Base-by-base conservation (phyloP, 805 yeast genomes). In the Ogataea trehaloabstinens region DNA sequence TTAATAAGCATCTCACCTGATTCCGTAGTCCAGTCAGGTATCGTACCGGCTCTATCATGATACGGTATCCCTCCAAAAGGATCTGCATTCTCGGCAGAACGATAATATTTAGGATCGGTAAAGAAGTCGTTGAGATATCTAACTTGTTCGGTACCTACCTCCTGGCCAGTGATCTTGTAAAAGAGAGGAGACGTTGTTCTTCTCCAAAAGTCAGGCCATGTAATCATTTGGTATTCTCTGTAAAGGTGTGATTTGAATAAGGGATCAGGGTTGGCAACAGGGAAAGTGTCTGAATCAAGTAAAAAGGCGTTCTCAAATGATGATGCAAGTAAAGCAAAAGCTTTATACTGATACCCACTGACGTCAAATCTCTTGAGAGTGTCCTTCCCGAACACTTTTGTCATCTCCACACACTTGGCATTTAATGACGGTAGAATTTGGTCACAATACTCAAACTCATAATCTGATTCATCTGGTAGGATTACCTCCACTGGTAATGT, bases 191-290 rank as follows among this genome's bases (percentile, higher is more conserved):
- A 76, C 1, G 90, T 85, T 5, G 90, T 79, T 48, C 95, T 72
- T 59, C 82, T 76, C 95, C 95, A 87, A 59, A 80, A 87, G 61
- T 87, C 96, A 2, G 95, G 95, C 91, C 95, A 87, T 19, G 79
- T 58, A 19, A 80, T 62, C 57, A 77, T 61, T 41, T 81, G 77
- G 42, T 68, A 63, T 10, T 69, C 57, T 13, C 53, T 45, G 61
- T 74, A 86, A 1, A 86, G 80, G 31, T 78, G 77, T 10, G 73
- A 60, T 4, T 63, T 64, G 56, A 87, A 83, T 17, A 85, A 55
- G 15, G 60, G 56, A 48, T 80, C 85, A 2, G 91, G 82, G 10
- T 80, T 71, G 50, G 70, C 71, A 3, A 82, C 74, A 0, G 95
- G 89, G 44, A 80, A 71, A 47, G 83, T 80, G 59, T 86, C 95